phyloP scores from a whole-genome alignment of 331 rosid genomes.

The Quercus phellos region DNA sequence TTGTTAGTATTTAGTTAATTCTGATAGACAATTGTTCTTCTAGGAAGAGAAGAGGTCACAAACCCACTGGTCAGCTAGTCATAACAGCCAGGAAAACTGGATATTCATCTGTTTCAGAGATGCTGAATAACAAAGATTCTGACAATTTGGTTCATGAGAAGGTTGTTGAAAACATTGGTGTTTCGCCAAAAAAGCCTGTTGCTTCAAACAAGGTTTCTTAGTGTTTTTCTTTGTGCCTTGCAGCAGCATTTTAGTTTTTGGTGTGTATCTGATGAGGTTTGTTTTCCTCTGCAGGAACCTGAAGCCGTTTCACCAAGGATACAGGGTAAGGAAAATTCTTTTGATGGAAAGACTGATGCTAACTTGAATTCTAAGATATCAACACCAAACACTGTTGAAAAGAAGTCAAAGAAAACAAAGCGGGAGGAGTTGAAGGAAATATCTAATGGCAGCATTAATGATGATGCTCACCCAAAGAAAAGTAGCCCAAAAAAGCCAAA shows the following conservation, averaged over 20 bases:
- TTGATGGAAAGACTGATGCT: conserved; percentile 25
- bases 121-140: conserved; percentile 33
- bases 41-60: conserved; percentile 66
- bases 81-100: conserved; percentile 67
- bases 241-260: background rate
- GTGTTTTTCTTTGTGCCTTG: background rate
- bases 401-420: conserved; percentile 40
- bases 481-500: conserved; percentile 25
- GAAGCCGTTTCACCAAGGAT: conserved; percentile 32
- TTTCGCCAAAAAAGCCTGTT: conserved; percentile 22
- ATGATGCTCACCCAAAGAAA: conserved; percentile 19
- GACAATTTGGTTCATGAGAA: conserved; percentile 22
- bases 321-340: conserved; percentile 60
- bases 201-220: conserved; percentile 29
- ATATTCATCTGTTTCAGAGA: conserved; percentile 58
- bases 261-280: background rate
- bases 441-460: conserved; percentile 38
- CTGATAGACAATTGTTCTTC: conserved; percentile 2
- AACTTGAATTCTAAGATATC: conserved; percentile 16
- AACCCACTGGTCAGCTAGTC: conserved; percentile 62
- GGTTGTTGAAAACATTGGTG: background rate
- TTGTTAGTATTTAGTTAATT: background rate
- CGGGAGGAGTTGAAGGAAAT: conserved; percentile 53
- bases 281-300: conserved; percentile 35
- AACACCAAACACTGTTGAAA: conserved; percentile 2